These are phyloP conservation scores for Thuja plicata DNA, from an alignment of 83 land plant genomes.

Conservation along the genomic window DNA sequence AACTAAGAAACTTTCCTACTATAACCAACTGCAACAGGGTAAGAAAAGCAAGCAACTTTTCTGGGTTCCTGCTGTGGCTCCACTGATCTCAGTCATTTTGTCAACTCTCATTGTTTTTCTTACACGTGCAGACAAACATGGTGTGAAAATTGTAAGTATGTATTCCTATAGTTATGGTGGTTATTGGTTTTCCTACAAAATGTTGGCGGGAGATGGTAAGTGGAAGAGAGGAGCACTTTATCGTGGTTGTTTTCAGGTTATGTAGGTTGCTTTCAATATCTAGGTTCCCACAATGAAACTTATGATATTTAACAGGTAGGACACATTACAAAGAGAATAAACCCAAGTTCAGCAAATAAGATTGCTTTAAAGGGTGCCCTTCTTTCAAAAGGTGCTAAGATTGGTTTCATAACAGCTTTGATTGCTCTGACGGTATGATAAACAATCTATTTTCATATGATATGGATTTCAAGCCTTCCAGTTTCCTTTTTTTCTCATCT, in stretches of 20 bases:
- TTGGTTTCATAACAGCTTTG: slow-evolving; percentile 69
- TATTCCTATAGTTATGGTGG: not conserved
- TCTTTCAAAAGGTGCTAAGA: slow-evolving; percentile 49
- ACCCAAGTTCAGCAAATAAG: slow-evolving; percentile 62
- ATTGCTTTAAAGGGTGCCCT: slow-evolving; percentile 55
- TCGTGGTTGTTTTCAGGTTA: not conserved
- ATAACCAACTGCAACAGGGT: slow-evolving; percentile 55
- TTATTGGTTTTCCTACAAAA: not conserved
- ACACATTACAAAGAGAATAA: slow-evolving; percentile 46
- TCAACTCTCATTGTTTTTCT: slow-evolving; percentile 78
- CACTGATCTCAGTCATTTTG: slow-evolving; percentile 74
- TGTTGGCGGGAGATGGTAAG: not conserved
- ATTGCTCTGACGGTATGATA: slow-evolving; percentile 71
- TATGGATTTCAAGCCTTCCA: too few species aligned
- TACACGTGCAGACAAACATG: slow-evolving; percentile 74
- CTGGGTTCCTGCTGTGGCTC: slow-evolving; percentile 93
- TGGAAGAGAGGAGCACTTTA: not conserved
- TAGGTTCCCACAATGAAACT: not conserved
- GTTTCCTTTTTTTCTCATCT: too few species aligned
- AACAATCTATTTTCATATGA: not conserved
- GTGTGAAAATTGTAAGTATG: slow-evolving; percentile 75
- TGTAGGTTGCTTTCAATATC: not conserved
- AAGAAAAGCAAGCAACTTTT: slow-evolving; percentile 76
- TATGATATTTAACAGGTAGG: slow-evolving; percentile 37
- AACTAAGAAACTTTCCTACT: not conserved